These are phyloP conservation scores for Aurantiochytrium sp. DNA, from an alignment of 108 stramenopile genomes.

Conservation along the genomic window DNA sequence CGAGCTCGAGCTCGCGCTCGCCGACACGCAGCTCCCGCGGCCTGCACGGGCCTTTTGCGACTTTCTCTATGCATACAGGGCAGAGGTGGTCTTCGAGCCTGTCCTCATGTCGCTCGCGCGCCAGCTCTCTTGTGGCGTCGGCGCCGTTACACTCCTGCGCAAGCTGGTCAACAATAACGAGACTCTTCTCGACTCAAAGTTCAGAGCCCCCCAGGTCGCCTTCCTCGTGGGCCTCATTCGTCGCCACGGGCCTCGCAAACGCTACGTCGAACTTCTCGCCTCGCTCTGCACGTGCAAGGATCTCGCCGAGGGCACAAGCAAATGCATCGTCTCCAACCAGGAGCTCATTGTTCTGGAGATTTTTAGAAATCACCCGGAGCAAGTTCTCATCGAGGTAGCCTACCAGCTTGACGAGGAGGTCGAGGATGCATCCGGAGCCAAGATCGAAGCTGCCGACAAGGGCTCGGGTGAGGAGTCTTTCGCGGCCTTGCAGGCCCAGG, in stretches of 20 bases:
- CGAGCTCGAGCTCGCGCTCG: neutral
- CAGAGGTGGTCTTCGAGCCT: neutral
- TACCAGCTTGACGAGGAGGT: neutral
- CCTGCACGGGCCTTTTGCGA: neutral
- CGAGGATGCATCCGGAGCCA: neutral
- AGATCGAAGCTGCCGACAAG: neutral
- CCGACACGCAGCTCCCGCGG: neutral
- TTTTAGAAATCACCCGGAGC: neutral
- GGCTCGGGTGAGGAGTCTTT: neutral
- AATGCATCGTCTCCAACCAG: constrained; percentile 19
- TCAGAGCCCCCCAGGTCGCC: neutral
- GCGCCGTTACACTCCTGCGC: neutral
- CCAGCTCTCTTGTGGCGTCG: constrained; percentile 15
- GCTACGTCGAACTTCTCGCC: neutral
- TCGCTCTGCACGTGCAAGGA: constrained; percentile 1
- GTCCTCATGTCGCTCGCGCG: neutral
- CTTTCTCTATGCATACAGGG: neutral
- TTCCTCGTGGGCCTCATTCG: neutral
- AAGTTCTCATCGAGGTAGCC: neutral
- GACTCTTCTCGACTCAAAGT: neutral
- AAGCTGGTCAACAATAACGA: neutral
- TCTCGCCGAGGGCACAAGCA: neutral
- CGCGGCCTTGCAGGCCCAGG: neutral
- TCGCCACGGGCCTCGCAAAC: neutral
- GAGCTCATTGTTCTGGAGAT: constrained; percentile 5